phyloP scores from a whole-genome alignment of 2,329 filamentous ascomycete genomes.

The Aspergillus ibericus region DNA sequence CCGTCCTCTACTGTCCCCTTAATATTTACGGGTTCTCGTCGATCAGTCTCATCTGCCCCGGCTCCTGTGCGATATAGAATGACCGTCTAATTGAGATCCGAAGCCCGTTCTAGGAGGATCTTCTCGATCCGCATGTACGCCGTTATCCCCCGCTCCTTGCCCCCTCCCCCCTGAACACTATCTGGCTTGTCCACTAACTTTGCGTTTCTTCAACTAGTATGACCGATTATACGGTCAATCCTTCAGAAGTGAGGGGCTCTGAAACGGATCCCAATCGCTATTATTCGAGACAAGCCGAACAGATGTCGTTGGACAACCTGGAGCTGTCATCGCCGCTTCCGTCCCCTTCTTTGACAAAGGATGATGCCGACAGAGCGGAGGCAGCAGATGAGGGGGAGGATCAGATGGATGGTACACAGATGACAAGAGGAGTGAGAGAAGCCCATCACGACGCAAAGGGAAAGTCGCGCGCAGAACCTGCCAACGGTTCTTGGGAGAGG shows the following conservation, averaged over 20 bases:
- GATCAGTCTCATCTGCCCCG: background rate
- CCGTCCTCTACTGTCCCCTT: background rate
- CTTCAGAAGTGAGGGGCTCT: slow-evolving; percentile 20
- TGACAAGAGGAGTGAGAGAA: slow-evolving; percentile 8
- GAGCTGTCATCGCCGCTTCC: slow-evolving; percentile 31
- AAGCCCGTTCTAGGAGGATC: slow-evolving; percentile 16
- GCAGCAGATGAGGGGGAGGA: slow-evolving; percentile 13
- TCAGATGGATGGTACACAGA: background rate
- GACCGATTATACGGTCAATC: slow-evolving; percentile 22
- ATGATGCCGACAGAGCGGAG: slow-evolving; percentile 17
- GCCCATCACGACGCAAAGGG: slow-evolving; percentile 7
- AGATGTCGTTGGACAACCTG: slow-evolving; percentile 18
- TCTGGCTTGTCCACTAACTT: background rate
- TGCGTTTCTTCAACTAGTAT: slow-evolving; percentile 18
- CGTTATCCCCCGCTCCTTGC: background rate
- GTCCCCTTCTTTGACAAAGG: slow-evolving; percentile 26
- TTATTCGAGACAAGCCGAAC: slow-evolving; percentile 22
- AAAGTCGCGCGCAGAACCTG: slow-evolving; percentile 9
- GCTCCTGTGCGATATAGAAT: slow-evolving; percentile 1
- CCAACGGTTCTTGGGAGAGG: slow-evolving; percentile 8
- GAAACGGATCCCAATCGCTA: slow-evolving; percentile 19
- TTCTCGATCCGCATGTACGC: slow-evolving; percentile 24
- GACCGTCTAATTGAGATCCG: background rate
- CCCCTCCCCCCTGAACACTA: background rate
- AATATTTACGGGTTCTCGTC: background rate